Evolutionary conservation across 768 basidiomycete species (phyloP), one percentile per base, ranked within the genome.

Genomic region (Pleurotus sapidus): DNA sequence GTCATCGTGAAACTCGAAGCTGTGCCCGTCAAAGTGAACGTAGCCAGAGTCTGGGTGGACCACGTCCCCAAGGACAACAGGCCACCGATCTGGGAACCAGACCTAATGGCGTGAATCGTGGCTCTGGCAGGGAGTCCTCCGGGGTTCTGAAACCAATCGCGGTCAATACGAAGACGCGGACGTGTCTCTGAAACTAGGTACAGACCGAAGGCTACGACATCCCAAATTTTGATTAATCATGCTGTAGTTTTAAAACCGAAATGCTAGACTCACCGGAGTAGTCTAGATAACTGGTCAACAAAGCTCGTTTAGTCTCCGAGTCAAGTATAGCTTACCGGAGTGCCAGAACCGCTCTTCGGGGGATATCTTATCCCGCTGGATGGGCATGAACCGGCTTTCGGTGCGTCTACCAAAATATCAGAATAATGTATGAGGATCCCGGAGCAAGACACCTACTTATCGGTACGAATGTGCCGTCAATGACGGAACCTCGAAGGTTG

Each of bases 41-140:
- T 84, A 11, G 83, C 84, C 34, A 79, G 72, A 6, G 83, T 84
- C 66, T 86, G 84, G 8, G 79, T 81, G 6, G 82, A 83, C 83
- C 83, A 85, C 11, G 82, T 85, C 17, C 83, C 85, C 6, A 63
- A 64, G 1, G 80, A 75, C 40, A 87, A 73, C 20, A 87, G 76
- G 12, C 83, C 84, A 6, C 84, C 84, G 11, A 74, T 65, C 5
- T 61, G 63, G 5, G 70, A 66, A 23, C 76, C 72, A 15, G 69
- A 71, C 24, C 61, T 68, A 20, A 72, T 60, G 5, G 80, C 78
- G 40, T 73, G 71, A 56, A 85, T 74, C 15, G 74, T 78, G 14
- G 77, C 82, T 62, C 72, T 79, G 49, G 72, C 61, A 14, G 80
- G 83, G n/a, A 83, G 67, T 14, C 57, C 51, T 11, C 66, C 64